Base-by-base conservation (phyloP, 768 basidiomycete genomes). In the Amanita pallidorosea region DNA sequence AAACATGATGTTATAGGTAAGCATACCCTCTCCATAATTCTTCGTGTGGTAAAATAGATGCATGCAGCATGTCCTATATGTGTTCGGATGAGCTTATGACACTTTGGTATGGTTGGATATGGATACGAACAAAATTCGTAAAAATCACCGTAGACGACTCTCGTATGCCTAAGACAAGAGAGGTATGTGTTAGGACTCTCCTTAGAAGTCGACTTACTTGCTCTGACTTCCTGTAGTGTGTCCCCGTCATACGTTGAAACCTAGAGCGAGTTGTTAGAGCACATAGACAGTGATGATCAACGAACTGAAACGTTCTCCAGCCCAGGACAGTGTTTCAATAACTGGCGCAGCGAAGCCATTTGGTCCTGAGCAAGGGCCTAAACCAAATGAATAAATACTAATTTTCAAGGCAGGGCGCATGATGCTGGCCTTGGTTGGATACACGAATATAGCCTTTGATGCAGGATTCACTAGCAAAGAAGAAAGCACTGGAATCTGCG, bases 341-440 rank as follows among this genome's bases (percentile, higher is more conserved):
- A 61, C 49, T 83, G 80, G 52, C 85, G 77, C 45, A 94, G 63
- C 1, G 85, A 81, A 3, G 69, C 66, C 56, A 74, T 80, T 63
- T 95, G 91, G 59, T 95, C 91, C 65, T 95, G 91, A 1, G 92
- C 91, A 36, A 95, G 69, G 13, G 91, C 91, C 85, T 90, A 45
- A 35, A 31, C 33, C 43, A 7, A 36, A 25, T 20, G 42, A 5
- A 37, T 27, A 8, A 37, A 44, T n/a, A 40, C 13, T 13, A 13
- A 33, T 25, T 36, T 22, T 47, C 13, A 17, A 37, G 20, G 15
- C 17, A 29, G 37, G 25, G 22, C 45, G n/a, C 4, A 35, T 17
- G 31, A n/a, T 35, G 49, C 60, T 35, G 45, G 77, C 88, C 68
- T 95, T 95, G 0, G 91, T 95, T 1, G 91, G 91, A 58, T 91